Evolutionary conservation across 371 early-diverging fungal species (phyloP).

Genomic region (Mucor irregularis): DNA sequence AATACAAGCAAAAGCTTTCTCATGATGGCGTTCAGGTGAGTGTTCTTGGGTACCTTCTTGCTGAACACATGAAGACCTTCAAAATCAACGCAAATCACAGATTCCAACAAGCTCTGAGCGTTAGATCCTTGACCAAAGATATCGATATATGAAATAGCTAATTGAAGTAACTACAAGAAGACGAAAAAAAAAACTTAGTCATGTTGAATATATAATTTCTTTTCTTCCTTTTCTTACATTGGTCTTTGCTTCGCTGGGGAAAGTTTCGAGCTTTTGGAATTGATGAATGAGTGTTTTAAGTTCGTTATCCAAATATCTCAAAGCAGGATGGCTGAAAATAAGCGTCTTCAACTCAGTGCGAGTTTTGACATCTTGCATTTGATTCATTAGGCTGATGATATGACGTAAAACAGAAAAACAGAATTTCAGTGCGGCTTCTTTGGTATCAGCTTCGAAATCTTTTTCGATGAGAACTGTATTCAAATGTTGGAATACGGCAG

Average conservation of each 20-base stretch:
- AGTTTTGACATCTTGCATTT: conserved; percentile 21
- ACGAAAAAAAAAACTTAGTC: background rate
- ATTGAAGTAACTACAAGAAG: conserved; percentile 3
- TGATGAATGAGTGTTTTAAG: background rate
- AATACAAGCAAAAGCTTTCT: conserved; percentile 28
- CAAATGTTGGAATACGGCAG: conserved; percentile 37
- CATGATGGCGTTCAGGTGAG: conserved; percentile 6
- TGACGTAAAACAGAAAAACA: conserved; percentile 35
- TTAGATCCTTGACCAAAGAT: conserved; percentile 27
- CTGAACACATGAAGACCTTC: conserved; percentile 9
- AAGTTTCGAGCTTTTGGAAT: background rate
- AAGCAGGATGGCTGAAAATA: conserved; percentile 25
- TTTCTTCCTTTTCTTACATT: no score
- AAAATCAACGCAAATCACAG: conserved; percentile 26
- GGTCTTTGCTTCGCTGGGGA: conserved; percentile 1
- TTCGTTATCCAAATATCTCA: conserved; percentile 23
- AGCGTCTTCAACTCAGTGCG: conserved; percentile 4
- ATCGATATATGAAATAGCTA: conserved; percentile 22
- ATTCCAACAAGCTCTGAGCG: conserved; percentile 17
- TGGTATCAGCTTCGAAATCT: background rate
- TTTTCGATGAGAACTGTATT: conserved; percentile 10
- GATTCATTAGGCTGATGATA: conserved; percentile 11
- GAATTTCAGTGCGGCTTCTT: conserved; percentile 4
- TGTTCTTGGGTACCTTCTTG: conserved; percentile 2
- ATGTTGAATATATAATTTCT: background rate